phyloP scores from a whole-genome alignment of 2,329 filamentous ascomycete species.

The Paraconiothyrium sp. region DNA sequence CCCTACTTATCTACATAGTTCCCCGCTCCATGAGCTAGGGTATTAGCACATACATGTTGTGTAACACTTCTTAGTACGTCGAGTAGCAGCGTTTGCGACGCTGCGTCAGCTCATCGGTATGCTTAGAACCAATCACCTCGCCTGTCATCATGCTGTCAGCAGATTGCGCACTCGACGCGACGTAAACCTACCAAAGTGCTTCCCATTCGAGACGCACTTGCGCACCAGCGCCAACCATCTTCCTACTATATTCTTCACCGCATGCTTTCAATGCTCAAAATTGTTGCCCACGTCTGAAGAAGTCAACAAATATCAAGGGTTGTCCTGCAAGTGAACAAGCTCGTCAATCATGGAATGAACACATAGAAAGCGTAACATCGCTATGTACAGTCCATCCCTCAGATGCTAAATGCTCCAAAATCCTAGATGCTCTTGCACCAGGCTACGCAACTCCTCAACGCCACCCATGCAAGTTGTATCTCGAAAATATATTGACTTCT shows the following conservation, averaged over 20 bases:
- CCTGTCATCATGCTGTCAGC: background rate
- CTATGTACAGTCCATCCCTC: background rate
- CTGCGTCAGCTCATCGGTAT: background rate
- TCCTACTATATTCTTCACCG: background rate
- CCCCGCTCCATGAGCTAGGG: background rate
- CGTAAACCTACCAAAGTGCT: background rate
- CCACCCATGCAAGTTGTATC: conserved; percentile 14
- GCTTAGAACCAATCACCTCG: background rate
- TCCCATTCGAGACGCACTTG: background rate
- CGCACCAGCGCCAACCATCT: background rate
- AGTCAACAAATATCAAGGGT: background rate
- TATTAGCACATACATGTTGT: background rate
- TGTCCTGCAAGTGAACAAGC: background rate
- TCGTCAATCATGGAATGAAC: background rate
- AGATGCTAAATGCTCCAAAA: background rate
- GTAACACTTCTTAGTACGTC: background rate
- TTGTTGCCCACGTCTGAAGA: background rate
- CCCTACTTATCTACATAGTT: background rate
- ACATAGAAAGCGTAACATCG: conserved; percentile 1
- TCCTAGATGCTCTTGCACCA: background rate
- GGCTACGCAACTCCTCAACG: conserved; percentile 7
- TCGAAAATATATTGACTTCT: background rate
- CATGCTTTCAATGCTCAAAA: background rate
- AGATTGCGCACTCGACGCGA: too few relatives aligned
- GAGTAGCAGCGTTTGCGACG: background rate